Conservation (phyloP, 1,139 yeast genomes). For the Candida gigantensis region DNA sequence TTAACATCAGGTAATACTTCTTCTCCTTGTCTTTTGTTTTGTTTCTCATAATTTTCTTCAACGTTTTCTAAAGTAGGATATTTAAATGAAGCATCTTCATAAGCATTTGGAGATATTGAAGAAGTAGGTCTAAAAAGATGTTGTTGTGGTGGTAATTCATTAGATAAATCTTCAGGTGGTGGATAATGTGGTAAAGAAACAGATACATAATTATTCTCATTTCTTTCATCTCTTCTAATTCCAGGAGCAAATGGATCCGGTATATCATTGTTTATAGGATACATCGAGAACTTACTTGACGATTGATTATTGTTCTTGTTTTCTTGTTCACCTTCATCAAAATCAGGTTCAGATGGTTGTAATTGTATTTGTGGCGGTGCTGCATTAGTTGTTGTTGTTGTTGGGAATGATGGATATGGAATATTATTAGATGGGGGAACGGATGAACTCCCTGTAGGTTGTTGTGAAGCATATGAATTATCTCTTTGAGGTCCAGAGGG, state of each 20-base stretch:
- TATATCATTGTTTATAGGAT: constrained; percentile 14
- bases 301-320: constrained; percentile 4
- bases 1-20: constrained; percentile 16
- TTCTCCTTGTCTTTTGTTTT: constrained; percentile 3
- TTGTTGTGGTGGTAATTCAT: constrained; percentile 12
- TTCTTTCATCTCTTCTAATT: constrained; percentile 6
- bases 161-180: constrained; percentile 16
- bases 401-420: background rate
- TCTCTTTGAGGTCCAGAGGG: constrained; percentile 1
- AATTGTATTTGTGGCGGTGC: constrained; percentile 3
- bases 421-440: background rate
- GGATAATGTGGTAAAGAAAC: constrained; percentile 17
- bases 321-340: constrained; percentile 8
- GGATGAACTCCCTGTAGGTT: constrained; percentile 4
- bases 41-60: constrained; percentile 14
- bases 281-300: constrained; percentile 6
- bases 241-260: constrained; percentile 10
- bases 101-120: constrained; percentile 16
- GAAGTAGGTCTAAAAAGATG: constrained; percentile 15
- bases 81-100: constrained; percentile 21
- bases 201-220: constrained; percentile 10
- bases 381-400: constrained; percentile 4
- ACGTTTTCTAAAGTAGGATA: constrained; percentile 23
- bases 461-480: constrained; percentile 7
- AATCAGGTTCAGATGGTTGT: constrained; percentile 14